Evolutionary conservation across 78 protist genomes (phyloP).

Genomic region (Protostelium mycophagum): DNA sequence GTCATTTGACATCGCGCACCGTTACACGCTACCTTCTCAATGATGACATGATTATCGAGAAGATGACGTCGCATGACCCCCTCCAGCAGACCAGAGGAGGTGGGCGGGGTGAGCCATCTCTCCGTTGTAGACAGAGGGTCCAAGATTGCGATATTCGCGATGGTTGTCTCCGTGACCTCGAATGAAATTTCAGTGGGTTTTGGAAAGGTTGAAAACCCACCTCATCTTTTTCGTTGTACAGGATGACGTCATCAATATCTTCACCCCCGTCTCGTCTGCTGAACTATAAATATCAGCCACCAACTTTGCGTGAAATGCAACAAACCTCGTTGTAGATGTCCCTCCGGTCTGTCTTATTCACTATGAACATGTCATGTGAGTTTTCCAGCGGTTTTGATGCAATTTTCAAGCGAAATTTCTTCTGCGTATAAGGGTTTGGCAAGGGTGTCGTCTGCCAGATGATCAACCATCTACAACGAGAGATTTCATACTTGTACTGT

Average conservation of each 20-base stretch:
- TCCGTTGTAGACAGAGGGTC: neutral
- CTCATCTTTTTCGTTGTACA: slow-evolving; percentile 3
- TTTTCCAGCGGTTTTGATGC: neutral
- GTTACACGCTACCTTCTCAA: neutral
- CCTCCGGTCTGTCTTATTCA: neutral
- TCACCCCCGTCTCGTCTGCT: neutral
- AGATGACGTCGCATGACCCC: slow-evolving; percentile 5
- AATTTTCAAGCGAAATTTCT: neutral
- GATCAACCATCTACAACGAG: neutral
- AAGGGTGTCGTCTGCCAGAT: neutral
- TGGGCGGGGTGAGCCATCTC: slow-evolving; percentile 6
- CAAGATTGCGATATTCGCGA: slow-evolving; percentile 10
- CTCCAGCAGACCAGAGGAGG: neutral
- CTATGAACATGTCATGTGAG: neutral
- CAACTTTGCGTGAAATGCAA: neutral
- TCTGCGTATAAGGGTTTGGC: neutral
- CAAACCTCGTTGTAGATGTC: neutral
- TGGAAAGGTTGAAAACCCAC: neutral
- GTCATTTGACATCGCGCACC: neutral
- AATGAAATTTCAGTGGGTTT: neutral
- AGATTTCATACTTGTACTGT: neutral
- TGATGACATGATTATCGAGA: neutral
- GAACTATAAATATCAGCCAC: neutral
- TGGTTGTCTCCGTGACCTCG: neutral
- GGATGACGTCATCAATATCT: neutral